Conservation (phyloP, 768 basidiomycete species). For the Kwoniella pini region DNA sequence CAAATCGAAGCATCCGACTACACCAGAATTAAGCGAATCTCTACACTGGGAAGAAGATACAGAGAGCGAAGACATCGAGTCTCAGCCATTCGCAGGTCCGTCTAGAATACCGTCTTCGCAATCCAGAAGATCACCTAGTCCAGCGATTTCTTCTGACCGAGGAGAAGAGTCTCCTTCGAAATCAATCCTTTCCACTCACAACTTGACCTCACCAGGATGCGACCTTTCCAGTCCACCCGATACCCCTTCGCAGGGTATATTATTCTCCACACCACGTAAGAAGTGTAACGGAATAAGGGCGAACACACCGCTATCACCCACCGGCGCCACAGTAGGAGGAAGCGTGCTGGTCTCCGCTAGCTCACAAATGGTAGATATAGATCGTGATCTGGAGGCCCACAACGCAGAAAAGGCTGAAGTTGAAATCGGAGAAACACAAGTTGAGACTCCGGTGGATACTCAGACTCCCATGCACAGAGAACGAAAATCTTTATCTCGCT, state of each 20-base stretch:
- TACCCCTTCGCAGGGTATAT: conserved; percentile 8
- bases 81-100: conserved; percentile 13
- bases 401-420: too few relatives aligned
- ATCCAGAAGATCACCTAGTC: conserved; percentile 34
- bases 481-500: conserved; percentile 7
- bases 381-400: not conserved
- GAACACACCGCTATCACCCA: conserved; percentile 18
- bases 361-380: conserved; percentile 2
- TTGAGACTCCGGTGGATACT: not conserved
- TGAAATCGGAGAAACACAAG: not conserved
- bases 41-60: conserved; percentile 27
- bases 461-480: conserved; percentile 8
- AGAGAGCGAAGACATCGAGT: conserved; percentile 20
- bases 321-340: conserved; percentile 12
- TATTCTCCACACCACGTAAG: conserved; percentile 13
- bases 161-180: conserved; percentile 17
- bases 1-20: not conserved
- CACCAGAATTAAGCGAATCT: conserved; percentile 3
- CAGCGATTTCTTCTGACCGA: conserved; percentile 27
- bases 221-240: conserved; percentile 23
- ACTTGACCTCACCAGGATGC: conserved; percentile 16
- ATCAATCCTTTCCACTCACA: conserved; percentile 8
- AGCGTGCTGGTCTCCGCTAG: conserved; percentile 5
- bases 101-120: conserved; percentile 24
- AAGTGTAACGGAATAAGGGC: conserved; percentile 4